Evolutionary conservation across 208 protist species (phyloP).

Genomic region (Leishmania amazonensis): DNA sequence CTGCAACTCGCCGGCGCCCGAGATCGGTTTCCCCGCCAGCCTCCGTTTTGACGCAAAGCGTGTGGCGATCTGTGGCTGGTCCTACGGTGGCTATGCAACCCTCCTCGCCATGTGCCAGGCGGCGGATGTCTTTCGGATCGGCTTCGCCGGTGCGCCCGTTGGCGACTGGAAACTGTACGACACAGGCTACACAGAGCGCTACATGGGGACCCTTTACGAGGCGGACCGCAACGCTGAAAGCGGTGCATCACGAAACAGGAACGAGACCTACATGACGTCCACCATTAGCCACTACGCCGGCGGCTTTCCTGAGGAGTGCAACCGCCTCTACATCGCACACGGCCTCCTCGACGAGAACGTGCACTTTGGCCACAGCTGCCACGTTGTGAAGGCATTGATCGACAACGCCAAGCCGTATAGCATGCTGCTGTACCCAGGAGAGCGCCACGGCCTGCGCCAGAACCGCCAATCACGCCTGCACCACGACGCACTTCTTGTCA

Average conservation of each 20-base stretch:
- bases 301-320: constrained; percentile 83
- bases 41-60: constrained; percentile 67
- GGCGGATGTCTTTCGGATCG: constrained; percentile 78
- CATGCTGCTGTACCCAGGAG: constrained; percentile 86
- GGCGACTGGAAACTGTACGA: constrained; percentile 91
- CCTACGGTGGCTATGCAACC: constrained; percentile 89
- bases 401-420: constrained; percentile 83
- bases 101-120: constrained; percentile 86
- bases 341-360: constrained; percentile 95
- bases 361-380: constrained; percentile 85
- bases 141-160: constrained; percentile 84
- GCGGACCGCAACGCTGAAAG: constrained; percentile 8
- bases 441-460: constrained; percentile 87
- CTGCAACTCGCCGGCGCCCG: constrained; percentile 12
- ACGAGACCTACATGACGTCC: constrained; percentile 62
- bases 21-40: constrained; percentile 26
- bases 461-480: constrained; percentile 67
- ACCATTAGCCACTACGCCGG: constrained; percentile 61
- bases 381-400: constrained; percentile 79
- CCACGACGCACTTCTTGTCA: constrained; percentile 75
- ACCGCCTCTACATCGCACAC: constrained; percentile 92
- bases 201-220: constrained; percentile 78
- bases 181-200: constrained; percentile 91
- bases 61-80: constrained; percentile 89
- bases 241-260: constrained; percentile 15